Evolutionary conservation across 108 stramenopile genomes (phyloP), one percentile per base, ranked within the genome.

Genomic region (Nitzschia palea): DNA sequence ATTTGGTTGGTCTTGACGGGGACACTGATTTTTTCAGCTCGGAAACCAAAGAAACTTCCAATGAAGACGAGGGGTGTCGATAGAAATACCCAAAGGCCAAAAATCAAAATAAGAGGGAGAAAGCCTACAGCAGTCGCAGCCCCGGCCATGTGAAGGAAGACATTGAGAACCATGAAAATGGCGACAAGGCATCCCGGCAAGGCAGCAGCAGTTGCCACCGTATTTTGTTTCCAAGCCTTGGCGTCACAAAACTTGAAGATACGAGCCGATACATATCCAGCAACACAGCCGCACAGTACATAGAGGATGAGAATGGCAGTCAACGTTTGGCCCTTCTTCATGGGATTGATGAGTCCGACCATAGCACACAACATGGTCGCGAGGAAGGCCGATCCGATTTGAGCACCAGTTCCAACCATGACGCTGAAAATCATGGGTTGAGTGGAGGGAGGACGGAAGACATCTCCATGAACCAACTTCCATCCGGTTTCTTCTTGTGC

Each of bases 401-500:
- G 97, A 20, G 82, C 82, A 1, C 97, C 97, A 33, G 91, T 94
- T 18, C 97, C 97, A n/a, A 92, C 91, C 67, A 90, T 36, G 9
- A 96, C 81, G 42, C 88, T 75, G 17, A 97, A 87, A 31, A 95
- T 45, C 89, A 95, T 89, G 25, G 93, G 89, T 59, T 61, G 53
- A 28, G 78, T 78, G 15, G 78, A 42, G 20, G 97, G 97, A 48
- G 96, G 95, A 44, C 97, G 93, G 74, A 98, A 97, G 23, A 97
- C 96, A 74, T 98, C 98, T 18, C 95, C 97, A 62, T 97, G 98
- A n/a, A 98, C 93, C 68, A 97, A 75, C 78, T 98, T 98, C 98
- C 98, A 98, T 12, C 98, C 98, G 53, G 86, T 91, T 78, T 98
- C 98, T 67, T 98, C 98, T 48, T 90, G 87, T 2, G 90, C 90